Evolutionary conservation across 106 monocot genomes (phyloP), one percentile per base, ranked within the genome.

Genomic region (Phalaenopsis equestris): DNA sequence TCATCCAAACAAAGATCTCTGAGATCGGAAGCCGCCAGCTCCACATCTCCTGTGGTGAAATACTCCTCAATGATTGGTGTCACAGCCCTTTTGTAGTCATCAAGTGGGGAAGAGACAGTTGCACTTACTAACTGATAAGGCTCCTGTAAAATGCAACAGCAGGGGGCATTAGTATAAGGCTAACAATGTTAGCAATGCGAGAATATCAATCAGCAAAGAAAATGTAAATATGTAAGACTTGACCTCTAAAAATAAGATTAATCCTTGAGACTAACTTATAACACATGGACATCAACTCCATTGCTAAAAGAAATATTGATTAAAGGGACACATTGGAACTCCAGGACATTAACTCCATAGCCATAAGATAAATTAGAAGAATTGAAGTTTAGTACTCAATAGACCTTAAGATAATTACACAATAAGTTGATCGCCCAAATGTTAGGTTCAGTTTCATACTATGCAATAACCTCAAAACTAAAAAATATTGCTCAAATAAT

Each of bases 11-110:
- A 90, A 42, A 98, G 85, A 72, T 94, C 92, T 83, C 83, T 89
- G 41, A 98, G 83, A 75, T 94, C 97, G 65, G 94, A 85, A 8
- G 90, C 86, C 75, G 92, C 92, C 42, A 85, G 76, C 57, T 92
- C 90, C 9, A 91, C 94, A 80, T 94, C 94, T 73, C 94, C 92
- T 37, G 81, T 94, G 76, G 82, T 94, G 58, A 98, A 98, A 67
- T 98, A 98, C 78, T 98, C 97, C 77, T 92, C 94, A n/a, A 98
- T 87, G 42, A 98, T 86, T 6, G 88, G 56, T 3, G 67, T 77
- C 6, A 89, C 88, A 73, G 94, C 80, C 75, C 89, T 98, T 56
- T 89, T 98, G 82, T 92, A 98, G 52, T 99, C 90, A 79, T 92
- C 92, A 8, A 99, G 47, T 41, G 91, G 90, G 73, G 84, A 86